Conservation (phyloP, 1,284 basidiomycete species). For the Sphagnurus paluster region DNA sequence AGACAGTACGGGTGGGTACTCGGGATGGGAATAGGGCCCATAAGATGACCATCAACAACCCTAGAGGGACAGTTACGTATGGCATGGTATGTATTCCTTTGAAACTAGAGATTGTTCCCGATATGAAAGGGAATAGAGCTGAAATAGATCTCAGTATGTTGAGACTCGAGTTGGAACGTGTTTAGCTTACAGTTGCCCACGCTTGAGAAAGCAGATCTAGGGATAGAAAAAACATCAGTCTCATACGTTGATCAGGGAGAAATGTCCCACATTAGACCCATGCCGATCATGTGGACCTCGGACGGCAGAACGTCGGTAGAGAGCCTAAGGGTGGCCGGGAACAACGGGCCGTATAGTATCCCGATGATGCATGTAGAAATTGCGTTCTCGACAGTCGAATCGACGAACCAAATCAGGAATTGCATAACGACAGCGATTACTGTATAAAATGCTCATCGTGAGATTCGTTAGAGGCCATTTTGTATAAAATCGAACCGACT, state of each 20-base stretch:
- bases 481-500: conserved; percentile 3
- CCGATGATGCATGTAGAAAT: conserved; percentile 48
- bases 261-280: conserved; percentile 49
- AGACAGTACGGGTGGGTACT: conserved; percentile 17
- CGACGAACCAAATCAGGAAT: conserved; percentile 51
- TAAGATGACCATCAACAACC: conserved; percentile 35
- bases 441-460: conserved; percentile 20
- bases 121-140: conserved; percentile 54
- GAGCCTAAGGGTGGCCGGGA: conserved; percentile 44
- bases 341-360: conserved; percentile 49
- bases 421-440: conserved; percentile 49
- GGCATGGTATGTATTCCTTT: conserved; percentile 43
- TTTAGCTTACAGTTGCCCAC: conserved; percentile 46
- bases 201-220: conserved; percentile 43
- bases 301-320: conserved; percentile 47
- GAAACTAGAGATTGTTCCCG: conserved; percentile 44
- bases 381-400: conserved; percentile 49
- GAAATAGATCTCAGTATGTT: conserved; percentile 7
- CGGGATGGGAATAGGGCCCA: conserved; percentile 51
- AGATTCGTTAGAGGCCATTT: conserved; percentile 7
- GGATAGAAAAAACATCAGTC: conserved; percentile 1
- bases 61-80: conserved; percentile 48
- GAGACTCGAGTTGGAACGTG: neutral
- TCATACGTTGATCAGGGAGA: neutral
- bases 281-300: conserved; percentile 51